Evolutionary conservation across 495 filamentous ascomycete species (phyloP).

Genomic region (Aspergillus diversus): DNA sequence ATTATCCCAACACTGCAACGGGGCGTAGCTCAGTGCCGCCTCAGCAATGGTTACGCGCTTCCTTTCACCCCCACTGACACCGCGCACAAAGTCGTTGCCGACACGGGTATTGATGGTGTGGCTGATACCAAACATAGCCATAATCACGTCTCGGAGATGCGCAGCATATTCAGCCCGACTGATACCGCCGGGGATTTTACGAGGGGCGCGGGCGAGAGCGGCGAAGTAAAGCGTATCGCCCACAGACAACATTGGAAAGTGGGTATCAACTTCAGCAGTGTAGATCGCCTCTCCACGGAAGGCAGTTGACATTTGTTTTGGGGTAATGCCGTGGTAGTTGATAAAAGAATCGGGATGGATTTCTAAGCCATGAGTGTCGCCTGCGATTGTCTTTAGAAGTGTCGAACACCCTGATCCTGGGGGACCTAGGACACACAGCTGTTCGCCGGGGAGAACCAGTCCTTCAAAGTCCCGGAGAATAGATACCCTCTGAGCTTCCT

Average conservation of each 20-base stretch:
- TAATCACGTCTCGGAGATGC: slow-evolving; percentile 57
- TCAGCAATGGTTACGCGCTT: slow-evolving; percentile 24
- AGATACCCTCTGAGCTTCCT: slow-evolving; percentile 55
- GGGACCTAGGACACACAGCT: slow-evolving; percentile 77
- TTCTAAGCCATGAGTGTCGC: slow-evolving; percentile 72
- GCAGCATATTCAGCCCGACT: slow-evolving; percentile 46
- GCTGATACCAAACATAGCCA: slow-evolving; percentile 63
- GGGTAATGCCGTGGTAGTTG: slow-evolving; percentile 72
- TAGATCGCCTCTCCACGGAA: slow-evolving; percentile 72
- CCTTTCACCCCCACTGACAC: slow-evolving; percentile 76
- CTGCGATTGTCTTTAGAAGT: slow-evolving; percentile 70
- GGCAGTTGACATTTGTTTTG: slow-evolving; percentile 65
- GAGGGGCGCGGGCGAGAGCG: slow-evolving; percentile 49
- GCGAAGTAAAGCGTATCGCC: slow-evolving; percentile 67
- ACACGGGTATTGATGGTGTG: slow-evolving; percentile 76
- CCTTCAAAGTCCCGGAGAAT: slow-evolving; percentile 75
- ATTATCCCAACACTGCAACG: slow-evolving; percentile 80
- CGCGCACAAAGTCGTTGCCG: slow-evolving; percentile 71
- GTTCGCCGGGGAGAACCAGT: slow-evolving; percentile 73
- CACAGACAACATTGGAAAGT: slow-evolving; percentile 66
- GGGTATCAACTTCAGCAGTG: slow-evolving; percentile 63
- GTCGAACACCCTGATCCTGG: slow-evolving; percentile 73
- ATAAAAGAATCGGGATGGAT: slow-evolving; percentile 57
- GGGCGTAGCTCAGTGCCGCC: slow-evolving; percentile 25
- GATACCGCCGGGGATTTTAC: slow-evolving; percentile 40